Percentiles rank a stretch among this genome's conserved stretches.
Conservation (phyloP, 2,329 filamentous ascomycete genomes). For the Ophiocordyceps sinensis region DNA sequence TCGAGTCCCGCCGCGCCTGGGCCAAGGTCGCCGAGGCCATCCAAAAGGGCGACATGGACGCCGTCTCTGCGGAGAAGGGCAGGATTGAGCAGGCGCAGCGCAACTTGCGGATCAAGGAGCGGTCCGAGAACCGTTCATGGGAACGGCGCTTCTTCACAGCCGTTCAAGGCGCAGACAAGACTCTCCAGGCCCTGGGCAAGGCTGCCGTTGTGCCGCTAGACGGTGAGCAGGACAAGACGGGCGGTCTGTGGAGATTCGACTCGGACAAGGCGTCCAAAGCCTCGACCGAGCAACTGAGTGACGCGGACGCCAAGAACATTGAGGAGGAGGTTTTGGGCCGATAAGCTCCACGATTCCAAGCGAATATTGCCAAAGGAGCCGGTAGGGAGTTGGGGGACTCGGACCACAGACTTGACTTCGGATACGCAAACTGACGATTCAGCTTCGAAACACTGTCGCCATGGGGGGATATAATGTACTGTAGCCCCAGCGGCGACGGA, state of each 20-base stretch:
- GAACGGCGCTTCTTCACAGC: conserved; percentile 67
- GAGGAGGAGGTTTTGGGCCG: conserved; percentile 29
- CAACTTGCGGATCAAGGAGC: conserved; percentile 57
- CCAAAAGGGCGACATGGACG: conserved; percentile 68
- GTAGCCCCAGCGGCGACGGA: too few relatives aligned
- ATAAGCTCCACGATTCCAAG: conserved; percentile 7
- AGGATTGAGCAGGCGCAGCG: conserved; percentile 86
- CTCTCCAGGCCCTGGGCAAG: conserved; percentile 29
- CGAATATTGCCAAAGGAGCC: background rate
- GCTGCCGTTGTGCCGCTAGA: conserved; percentile 31
- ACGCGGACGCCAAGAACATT: conserved; percentile 25
- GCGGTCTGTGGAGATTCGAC: conserved; percentile 46
- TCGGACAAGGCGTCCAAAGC: conserved; percentile 27
- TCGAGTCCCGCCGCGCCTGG: conserved; percentile 85
- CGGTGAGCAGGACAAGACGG: conserved; percentile 45
- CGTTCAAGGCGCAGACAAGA: conserved; percentile 28
- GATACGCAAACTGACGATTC: too few relatives aligned
- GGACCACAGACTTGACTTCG: too few relatives aligned
- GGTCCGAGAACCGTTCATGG: conserved; percentile 63
- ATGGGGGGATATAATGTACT: too few relatives aligned
- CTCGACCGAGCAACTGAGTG: conserved; percentile 20
- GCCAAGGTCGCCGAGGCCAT: conserved; percentile 71
- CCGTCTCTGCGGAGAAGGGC: conserved; percentile 62
- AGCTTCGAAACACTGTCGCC: too few relatives aligned
- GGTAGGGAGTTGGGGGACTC: too few relatives aligned